Conservation (phyloP, 192 early-diverging fungal genomes). For the Irineochytrium annulatum region DNA sequence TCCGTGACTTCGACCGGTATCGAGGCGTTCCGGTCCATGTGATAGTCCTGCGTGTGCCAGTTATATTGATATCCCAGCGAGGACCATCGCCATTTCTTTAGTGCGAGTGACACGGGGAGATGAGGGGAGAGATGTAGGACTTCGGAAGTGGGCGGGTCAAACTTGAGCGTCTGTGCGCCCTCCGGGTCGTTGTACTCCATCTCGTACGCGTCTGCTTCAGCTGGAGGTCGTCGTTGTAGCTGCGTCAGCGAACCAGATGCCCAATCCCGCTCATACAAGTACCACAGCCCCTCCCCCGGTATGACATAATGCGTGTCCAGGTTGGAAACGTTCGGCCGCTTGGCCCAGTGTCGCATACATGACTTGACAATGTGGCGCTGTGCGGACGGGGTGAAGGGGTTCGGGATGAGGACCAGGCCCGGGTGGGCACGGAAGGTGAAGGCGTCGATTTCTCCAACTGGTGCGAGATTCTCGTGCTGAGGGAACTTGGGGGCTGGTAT, state of each 20-base stretch:
- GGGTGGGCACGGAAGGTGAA: slow-evolving; percentile 35
- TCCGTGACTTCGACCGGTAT: slow-evolving; percentile 66
- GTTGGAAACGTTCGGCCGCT: slow-evolving; percentile 79
- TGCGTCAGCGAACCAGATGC: slow-evolving; percentile 2
- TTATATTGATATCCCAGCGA: slow-evolving; percentile 40
- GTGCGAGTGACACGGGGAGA: slow-evolving; percentile 18
- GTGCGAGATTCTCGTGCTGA: too few species aligned
- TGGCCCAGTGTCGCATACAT: slow-evolving; percentile 72
- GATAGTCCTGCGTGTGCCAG: slow-evolving; percentile 78
- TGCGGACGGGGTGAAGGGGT: slow-evolving; percentile 65
- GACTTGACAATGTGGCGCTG: slow-evolving; percentile 68
- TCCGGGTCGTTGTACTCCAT: slow-evolving; percentile 9
- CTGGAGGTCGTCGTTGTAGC: neutral
- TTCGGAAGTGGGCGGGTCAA: slow-evolving; percentile 38
- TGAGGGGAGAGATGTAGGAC: slow-evolving; percentile 24
- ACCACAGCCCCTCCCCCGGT: slow-evolving; percentile 60
- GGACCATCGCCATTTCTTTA: slow-evolving; percentile 41
- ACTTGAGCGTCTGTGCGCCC: slow-evolving; percentile 6
- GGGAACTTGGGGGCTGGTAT: too few species aligned
- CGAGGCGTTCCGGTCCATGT: slow-evolving; percentile 56
- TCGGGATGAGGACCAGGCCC: slow-evolving; percentile 78
- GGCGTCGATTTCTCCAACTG: slow-evolving; percentile 20
- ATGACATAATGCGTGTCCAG: slow-evolving; percentile 82
- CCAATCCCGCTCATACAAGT: slow-evolving; percentile 36
- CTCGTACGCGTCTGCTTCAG: slow-evolving; percentile 6